Conservation (phyloP, 257 asterid genomes). For the Lycium barbarum region DNA sequence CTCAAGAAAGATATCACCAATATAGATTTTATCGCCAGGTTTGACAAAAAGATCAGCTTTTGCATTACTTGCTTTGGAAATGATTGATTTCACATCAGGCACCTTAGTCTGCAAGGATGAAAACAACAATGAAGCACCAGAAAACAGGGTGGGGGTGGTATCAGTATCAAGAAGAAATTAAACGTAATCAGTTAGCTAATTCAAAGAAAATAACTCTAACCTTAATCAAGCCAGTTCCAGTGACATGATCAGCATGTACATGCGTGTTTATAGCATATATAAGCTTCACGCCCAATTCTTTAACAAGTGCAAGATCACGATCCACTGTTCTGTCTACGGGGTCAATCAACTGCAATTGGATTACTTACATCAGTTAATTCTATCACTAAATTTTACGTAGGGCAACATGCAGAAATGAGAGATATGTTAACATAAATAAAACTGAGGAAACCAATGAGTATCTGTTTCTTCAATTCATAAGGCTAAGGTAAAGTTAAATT, state of each 20-base stretch:
- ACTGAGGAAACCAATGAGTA: neutral
- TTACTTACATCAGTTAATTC: conserved; percentile 14
- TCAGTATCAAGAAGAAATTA: too few species aligned
- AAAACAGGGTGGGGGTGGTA: too few species aligned
- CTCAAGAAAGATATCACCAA: conserved; percentile 91
- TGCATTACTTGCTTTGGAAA: conserved; percentile 95
- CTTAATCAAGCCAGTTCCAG: conserved; percentile 93
- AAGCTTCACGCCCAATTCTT: conserved; percentile 92
- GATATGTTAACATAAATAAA: neutral
- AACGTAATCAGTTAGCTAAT: too few species aligned
- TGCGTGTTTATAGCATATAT: conserved; percentile 92
- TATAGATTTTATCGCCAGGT: conserved; percentile 75
- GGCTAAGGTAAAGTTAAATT: too few species aligned
- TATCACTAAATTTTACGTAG: neutral
- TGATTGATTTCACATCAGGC: conserved; percentile 81
- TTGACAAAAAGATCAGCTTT: conserved; percentile 83
- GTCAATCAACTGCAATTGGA: conserved; percentile 73
- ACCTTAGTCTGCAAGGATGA: conserved; percentile 63
- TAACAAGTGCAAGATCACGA: conserved; percentile 81
- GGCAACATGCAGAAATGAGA: neutral
- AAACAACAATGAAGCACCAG: conserved; percentile 31
- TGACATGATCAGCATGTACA: conserved; percentile 97
- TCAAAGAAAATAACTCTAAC: conserved; percentile 38
- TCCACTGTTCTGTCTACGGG: conserved; percentile 91
- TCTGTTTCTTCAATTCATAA: neutral